Conservation (phyloP, 148 eudicot species). For the Dianthus caryophyllus region DNA sequence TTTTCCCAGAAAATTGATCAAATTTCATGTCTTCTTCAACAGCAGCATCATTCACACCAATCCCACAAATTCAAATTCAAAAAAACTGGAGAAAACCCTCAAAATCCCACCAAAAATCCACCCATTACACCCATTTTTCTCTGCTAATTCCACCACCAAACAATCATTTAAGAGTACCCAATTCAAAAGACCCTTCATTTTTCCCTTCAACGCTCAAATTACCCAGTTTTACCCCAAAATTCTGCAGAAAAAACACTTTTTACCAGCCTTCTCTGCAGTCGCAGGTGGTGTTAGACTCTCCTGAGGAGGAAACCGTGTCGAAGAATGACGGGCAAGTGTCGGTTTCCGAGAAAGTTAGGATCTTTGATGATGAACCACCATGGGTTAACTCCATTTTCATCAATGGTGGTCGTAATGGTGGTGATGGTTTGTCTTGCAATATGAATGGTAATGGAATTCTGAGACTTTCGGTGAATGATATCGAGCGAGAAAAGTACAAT, state of each 20-base stretch:
- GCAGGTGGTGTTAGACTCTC: conserved; percentile 47
- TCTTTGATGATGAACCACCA: conserved; percentile 65
- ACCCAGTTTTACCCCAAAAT: conserved; percentile 34
- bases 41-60: conserved; percentile 45
- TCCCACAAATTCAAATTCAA: conserved; percentile 51
- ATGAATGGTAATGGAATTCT: not conserved
- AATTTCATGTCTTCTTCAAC: conserved; percentile 54
- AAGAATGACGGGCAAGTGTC: conserved; percentile 28
- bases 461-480: conserved; percentile 27
- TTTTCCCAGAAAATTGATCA: too few relatives aligned
- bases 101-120: conserved; percentile 24
- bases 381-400: conserved; percentile 60
- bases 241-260: conserved; percentile 15
- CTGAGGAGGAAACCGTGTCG: conserved; percentile 42
- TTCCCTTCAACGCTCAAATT: conserved; percentile 55
- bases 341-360: conserved; percentile 34
- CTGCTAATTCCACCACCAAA: conserved; percentile 30
- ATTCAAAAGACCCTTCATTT: conserved; percentile 22
- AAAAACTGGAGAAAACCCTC: conserved; percentile 20
- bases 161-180: conserved; percentile 16
- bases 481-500: conserved; percentile 30
- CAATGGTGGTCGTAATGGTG: conserved; percentile 27
- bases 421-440: not conserved
- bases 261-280: conserved; percentile 35
- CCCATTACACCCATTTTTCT: conserved; percentile 25